A percentile compares a stretch with the other conserved stretches of the same genome.
phyloP scores from a whole-genome alignment of 495 filamentous ascomycete genomes.

The Geoglossum glabrum region DNA sequence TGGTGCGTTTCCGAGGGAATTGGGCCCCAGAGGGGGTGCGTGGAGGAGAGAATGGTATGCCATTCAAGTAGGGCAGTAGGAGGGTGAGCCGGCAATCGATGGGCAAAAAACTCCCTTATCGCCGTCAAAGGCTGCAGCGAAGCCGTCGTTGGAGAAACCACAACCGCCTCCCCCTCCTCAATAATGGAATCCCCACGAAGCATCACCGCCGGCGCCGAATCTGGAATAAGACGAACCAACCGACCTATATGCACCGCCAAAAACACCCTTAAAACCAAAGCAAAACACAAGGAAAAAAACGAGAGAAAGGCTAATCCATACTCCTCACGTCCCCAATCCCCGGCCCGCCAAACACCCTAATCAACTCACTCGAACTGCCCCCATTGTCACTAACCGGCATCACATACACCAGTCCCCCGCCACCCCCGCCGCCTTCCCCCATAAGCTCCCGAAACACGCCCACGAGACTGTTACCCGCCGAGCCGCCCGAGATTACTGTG shows the following conservation, averaged over 20 bases:
- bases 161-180: slow-evolving; percentile 10
- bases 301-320: slow-evolving; percentile 22
- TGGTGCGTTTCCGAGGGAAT: slow-evolving; percentile 75
- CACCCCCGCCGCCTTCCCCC: slow-evolving; percentile 46
- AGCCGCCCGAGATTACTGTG: slow-evolving; percentile 74
- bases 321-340: slow-evolving; percentile 85
- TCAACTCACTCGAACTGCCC: slow-evolving; percentile 75
- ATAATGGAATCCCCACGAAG: not conserved
- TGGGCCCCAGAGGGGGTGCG: slow-evolving; percentile 48
- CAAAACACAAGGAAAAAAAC: not conserved
- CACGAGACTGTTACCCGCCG: slow-evolving; percentile 81
- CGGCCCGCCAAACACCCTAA: slow-evolving; percentile 81
- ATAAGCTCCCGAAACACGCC: slow-evolving; percentile 67
- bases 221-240: slow-evolving; percentile 76
- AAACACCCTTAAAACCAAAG: not conserved
- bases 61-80: slow-evolving; percentile 45
- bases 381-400: slow-evolving; percentile 95
- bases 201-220: slow-evolving; percentile 12
- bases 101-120: slow-evolving; percentile 66
- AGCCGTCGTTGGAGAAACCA: slow-evolving; percentile 17
- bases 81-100: slow-evolving; percentile 46
- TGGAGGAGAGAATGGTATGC: slow-evolving; percentile 74
- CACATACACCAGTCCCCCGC: slow-evolving; percentile 53
- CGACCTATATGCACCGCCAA: slow-evolving; percentile 37
- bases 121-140: slow-evolving; percentile 30